Evolutionary conservation across 2,329 filamentous ascomycete species (phyloP).

Genomic region (Fusarium sp.): DNA sequence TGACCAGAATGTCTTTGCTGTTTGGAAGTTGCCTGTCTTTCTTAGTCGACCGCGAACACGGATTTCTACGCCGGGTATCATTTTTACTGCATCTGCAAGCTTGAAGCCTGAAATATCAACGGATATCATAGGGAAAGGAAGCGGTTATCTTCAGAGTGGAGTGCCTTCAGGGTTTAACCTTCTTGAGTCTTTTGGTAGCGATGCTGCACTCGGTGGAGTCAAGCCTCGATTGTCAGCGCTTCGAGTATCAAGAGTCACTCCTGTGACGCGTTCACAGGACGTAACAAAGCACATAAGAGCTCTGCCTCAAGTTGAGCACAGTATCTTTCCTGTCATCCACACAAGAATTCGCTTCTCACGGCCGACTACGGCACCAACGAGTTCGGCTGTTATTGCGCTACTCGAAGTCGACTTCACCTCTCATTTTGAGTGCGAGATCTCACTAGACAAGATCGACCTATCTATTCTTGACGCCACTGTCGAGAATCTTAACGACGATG

Average conservation of each 20-base stretch:
- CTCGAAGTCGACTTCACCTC: constrained; percentile 80
- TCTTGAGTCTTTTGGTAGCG: constrained; percentile 77
- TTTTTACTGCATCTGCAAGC: constrained; percentile 72
- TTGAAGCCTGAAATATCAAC: constrained; percentile 61
- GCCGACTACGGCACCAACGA: constrained; percentile 67
- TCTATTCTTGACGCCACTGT: constrained; percentile 68
- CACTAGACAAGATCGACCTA: constrained; percentile 69
- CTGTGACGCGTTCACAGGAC: constrained; percentile 71
- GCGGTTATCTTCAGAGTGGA: constrained; percentile 76
- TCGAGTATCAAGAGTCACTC: constrained; percentile 79
- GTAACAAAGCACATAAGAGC: constrained; percentile 72
- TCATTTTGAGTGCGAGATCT: constrained; percentile 74
- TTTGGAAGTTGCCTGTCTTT: constrained; percentile 71
- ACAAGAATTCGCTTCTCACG: constrained; percentile 78
- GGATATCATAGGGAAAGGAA: constrained; percentile 49
- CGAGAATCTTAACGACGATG: constrained; percentile 65
- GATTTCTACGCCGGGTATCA: constrained; percentile 72
- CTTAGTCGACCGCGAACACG: constrained; percentile 70
- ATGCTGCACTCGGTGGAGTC: constrained; percentile 70
- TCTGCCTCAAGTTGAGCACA: constrained; percentile 70
- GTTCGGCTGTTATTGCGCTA: constrained; percentile 72
- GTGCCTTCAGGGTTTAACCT: constrained; percentile 78
- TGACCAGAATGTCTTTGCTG: constrained; percentile 60
- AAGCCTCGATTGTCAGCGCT: constrained; percentile 77
- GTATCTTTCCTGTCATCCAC: constrained; percentile 75